A percentile compares a stretch with the other conserved stretches of the same genome.
Evolutionary conservation across 768 basidiomycete genomes (phyloP).

Genomic region (Mycena filopes): DNA sequence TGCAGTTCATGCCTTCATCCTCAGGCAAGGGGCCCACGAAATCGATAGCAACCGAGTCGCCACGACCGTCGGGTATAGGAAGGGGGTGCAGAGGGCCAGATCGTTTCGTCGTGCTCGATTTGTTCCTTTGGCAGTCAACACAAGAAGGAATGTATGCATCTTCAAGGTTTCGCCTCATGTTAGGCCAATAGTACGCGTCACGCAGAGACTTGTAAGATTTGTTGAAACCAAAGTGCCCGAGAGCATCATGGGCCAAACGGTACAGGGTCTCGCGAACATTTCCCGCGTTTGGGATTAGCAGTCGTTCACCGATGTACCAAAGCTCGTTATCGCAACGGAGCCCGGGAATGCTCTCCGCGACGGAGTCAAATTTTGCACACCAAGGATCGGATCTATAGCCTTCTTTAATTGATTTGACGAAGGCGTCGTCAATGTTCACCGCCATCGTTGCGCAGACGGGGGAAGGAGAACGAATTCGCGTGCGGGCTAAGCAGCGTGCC

Average conservation of each 20-base stretch:
- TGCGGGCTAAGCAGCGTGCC: background rate
- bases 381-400: conserved; percentile 20
- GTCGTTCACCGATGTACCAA: conserved; percentile 7
- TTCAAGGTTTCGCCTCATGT: conserved; percentile 18
- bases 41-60: too few species aligned
- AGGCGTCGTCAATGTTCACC: background rate
- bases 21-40: conserved; percentile 34
- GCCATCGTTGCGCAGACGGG: background rate
- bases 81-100: conserved; percentile 39
- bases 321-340: background rate
- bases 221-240: conserved; percentile 32
- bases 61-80: conserved; percentile 35
- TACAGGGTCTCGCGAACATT: conserved; percentile 23
- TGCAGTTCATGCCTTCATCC: too few species aligned
- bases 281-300: conserved; percentile 10
- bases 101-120: conserved; percentile 29
- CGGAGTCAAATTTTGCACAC: conserved; percentile 18
- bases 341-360: conserved; percentile 13
- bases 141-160: conserved; percentile 38
- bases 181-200: conserved; percentile 26
- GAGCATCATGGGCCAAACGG: conserved; percentile 30
- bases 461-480: background rate
- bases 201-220: conserved; percentile 28
- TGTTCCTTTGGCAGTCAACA: conserved; percentile 46
- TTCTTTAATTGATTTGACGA: background rate